Base-by-base conservation (phyloP, 176 grass and related monocot species). In the Avena sativa region DNA sequence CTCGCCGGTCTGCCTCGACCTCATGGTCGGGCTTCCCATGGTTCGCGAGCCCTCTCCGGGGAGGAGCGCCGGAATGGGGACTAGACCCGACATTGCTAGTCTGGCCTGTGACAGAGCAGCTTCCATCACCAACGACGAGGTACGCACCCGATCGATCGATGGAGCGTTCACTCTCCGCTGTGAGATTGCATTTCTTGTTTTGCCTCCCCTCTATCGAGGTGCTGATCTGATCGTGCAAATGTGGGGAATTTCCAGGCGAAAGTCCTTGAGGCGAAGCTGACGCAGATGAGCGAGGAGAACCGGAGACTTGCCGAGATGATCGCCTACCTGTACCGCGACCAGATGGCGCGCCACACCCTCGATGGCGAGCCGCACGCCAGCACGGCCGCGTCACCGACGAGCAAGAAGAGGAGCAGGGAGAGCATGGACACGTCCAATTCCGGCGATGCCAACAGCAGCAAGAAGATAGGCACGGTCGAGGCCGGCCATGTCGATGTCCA, bases 271-370 rank as follows among this genome's bases (percentile, higher is more conserved):
- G 92, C 78, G 3, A 89, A 77, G 66, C 4, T 98, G 63, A 88
- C 83, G 8, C 82, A 92, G 78, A 48, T 95, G 20, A 95, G 49
- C 63, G 86, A 92, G 90, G 93, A 94, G 86, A 98, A 94, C 85
- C 88, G 93, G 75, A 83, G 84, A 75, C 82, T 98, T 0, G 80
- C 17, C 0, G 86, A 98, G 82, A 82, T 57, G 88, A 89, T 98
- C 78, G 59, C 47, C 9, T 12, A 20, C 74, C 80, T 92, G 9
- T 83, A 13, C 25, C 9, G 76, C 56, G 84, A 25, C 79, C 88
- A 92, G 16, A 12, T 30, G 5, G 40, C 43, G n/a, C 83, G 63
- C 14, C 50, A n/a, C 13, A 46, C 56, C 19, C 48, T 25, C 71
- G 88, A 82, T 10, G 70, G 44, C 71, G 71, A 74, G 26, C 2